Percentiles rank a stretch among this genome's conserved stretches.
Evolutionary conservation across 495 filamentous ascomycete genomes (phyloP).

Genomic region (Articulospora tetracladia): DNA sequence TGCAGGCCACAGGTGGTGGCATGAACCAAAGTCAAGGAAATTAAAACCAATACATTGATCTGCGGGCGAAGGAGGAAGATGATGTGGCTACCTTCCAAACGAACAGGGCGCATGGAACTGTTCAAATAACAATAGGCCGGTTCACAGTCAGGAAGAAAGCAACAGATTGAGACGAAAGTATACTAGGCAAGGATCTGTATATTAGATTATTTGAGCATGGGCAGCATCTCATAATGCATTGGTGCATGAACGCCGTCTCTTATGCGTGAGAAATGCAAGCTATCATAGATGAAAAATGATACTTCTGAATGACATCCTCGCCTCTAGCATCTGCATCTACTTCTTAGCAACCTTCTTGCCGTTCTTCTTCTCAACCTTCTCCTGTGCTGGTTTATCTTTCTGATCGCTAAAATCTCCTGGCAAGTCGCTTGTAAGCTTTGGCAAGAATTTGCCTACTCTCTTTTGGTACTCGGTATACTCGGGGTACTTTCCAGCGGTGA

Average conservation of each 20-base stretch:
- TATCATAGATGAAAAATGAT: background rate
- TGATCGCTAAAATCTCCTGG: constrained; percentile 34
- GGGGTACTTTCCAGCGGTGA: constrained; percentile 77
- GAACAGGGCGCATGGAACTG: too few relatives aligned
- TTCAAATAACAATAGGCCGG: too few relatives aligned
- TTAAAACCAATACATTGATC: too few relatives aligned
- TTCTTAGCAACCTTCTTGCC: constrained; percentile 1
- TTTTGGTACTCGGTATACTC: constrained; percentile 85
- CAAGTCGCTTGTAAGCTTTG: constrained; percentile 47
- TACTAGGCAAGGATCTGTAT: too few relatives aligned
- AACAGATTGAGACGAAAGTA: too few relatives aligned
- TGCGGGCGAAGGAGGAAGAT: too few relatives aligned
- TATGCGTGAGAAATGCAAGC: background rate
- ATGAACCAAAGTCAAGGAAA: too few relatives aligned
- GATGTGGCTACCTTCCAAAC: too few relatives aligned
- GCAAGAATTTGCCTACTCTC: constrained; percentile 77
- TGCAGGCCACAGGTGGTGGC: too few relatives aligned
- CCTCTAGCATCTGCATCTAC: background rate
- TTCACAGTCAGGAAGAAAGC: too few relatives aligned
- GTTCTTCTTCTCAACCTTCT: constrained; percentile 8
- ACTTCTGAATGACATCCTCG: background rate
- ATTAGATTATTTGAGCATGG: too few relatives aligned
- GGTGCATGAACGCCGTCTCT: background rate
- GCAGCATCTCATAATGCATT: background rate
- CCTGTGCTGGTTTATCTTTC: constrained; percentile 16